These are phyloP conservation scores for Canavalia ensiformis DNA, from an alignment of 306 rosid genomes.

Conservation along the genomic window DNA sequence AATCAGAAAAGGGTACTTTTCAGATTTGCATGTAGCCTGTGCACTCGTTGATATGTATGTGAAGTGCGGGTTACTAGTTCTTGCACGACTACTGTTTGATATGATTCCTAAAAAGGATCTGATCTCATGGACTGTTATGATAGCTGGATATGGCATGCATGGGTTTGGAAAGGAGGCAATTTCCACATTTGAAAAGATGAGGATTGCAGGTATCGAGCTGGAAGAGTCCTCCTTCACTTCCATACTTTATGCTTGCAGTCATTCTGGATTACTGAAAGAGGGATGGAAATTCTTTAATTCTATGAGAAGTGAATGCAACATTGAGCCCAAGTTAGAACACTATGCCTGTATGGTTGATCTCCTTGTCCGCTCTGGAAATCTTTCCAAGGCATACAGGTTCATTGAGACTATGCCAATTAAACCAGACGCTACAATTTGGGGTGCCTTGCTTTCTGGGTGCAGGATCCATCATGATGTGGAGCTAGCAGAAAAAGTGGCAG, in stretches of 20 bases:
- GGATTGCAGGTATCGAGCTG: constrained; percentile 47
- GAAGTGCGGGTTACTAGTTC: constrained; percentile 42
- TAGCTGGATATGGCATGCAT: constrained; percentile 71
- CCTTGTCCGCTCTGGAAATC: constrained; percentile 62
- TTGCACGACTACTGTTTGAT: constrained; percentile 40
- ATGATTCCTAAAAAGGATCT: constrained; percentile 47
- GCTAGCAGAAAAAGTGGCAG: constrained; percentile 55
- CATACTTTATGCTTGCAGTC: constrained; percentile 75
- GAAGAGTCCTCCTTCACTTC: constrained; percentile 64
- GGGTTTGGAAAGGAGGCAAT: constrained; percentile 73
- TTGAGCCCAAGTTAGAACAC: constrained; percentile 70
- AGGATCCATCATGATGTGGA: constrained; percentile 57
- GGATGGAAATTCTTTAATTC: constrained; percentile 65
- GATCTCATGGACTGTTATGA: constrained; percentile 52
- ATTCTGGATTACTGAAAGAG: constrained; percentile 71
- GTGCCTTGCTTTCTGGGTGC: constrained; percentile 73
- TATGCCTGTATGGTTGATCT: constrained; percentile 85
- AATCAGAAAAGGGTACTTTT: constrained; percentile 61
- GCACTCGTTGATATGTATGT: constrained; percentile 74
- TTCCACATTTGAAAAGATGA: constrained; percentile 56
- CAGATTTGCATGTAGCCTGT: constrained; percentile 56
- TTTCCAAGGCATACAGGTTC: constrained; percentile 64
- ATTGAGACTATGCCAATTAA: constrained; percentile 66
- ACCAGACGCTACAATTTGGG: constrained; percentile 80
- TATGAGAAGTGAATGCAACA: constrained; percentile 64